Conservation (phyloP, 768 basidiomycete genomes). For the Russula brevipes region DNA sequence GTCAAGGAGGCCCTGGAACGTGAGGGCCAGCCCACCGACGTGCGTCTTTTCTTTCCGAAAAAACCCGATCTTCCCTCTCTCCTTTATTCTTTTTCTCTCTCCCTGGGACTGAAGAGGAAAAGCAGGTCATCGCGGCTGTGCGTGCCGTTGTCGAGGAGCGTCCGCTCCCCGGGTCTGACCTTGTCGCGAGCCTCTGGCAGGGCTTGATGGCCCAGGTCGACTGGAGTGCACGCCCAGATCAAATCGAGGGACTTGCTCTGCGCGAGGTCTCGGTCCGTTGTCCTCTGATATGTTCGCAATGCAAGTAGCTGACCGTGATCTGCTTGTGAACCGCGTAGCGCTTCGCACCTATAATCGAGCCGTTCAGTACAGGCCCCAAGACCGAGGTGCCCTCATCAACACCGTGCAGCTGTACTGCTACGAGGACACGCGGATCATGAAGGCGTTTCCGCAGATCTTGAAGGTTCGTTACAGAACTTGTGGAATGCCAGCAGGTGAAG, state of each 20-base stretch:
- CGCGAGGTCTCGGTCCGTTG: slow-evolving; percentile 77
- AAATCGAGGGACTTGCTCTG: slow-evolving; percentile 83
- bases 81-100: background rate
- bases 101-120: background rate
- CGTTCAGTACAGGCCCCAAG: slow-evolving; percentile 84
- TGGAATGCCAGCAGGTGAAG: background rate
- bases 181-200: slow-evolving; percentile 88
- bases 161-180: slow-evolving; percentile 79
- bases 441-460: slow-evolving; percentile 90
- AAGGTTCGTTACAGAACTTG: slow-evolving; percentile 48
- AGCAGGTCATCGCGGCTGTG: slow-evolving; percentile 73
- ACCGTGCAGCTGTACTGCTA: slow-evolving; percentile 94
- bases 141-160: slow-evolving; percentile 67
- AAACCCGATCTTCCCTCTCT: background rate
- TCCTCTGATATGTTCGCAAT: background rate
- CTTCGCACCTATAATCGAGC: slow-evolving; percentile 79
- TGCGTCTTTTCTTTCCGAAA: slow-evolving; percentile 33
- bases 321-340: slow-evolving; percentile 44
- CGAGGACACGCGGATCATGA: slow-evolving; percentile 92
- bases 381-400: slow-evolving; percentile 94
- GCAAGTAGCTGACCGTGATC: background rate
- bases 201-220: slow-evolving; percentile 85
- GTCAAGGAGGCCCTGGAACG: slow-evolving; percentile 66
- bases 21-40: slow-evolving; percentile 64
- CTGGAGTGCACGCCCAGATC: slow-evolving; percentile 85